These are phyloP conservation scores for Beauveria rudraprayagi DNA, from an alignment of 2,329 filamentous ascomycete species.

Conservation along the genomic window DNA sequence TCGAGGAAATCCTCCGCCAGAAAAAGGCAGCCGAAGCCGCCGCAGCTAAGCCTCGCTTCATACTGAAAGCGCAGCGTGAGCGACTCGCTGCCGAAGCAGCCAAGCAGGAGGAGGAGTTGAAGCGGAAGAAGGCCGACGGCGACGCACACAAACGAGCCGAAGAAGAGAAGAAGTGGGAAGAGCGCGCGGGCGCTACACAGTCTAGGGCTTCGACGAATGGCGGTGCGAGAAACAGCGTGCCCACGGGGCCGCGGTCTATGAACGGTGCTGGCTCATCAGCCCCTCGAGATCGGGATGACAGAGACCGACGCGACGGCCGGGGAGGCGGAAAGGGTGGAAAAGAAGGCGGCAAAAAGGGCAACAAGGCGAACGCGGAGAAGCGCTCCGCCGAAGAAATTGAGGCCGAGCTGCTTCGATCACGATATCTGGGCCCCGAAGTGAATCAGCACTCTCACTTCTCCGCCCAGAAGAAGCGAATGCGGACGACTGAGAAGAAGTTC, in stretches of 20 bases:
- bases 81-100: constrained; percentile 70
- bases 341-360: constrained; percentile 28
- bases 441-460: constrained; percentile 80
- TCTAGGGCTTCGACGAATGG: constrained; percentile 19
- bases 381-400: constrained; percentile 56
- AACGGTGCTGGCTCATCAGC: constrained; percentile 32
- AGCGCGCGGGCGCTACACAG: constrained; percentile 21
- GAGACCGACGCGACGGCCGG: constrained; percentile 44
- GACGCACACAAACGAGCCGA: constrained; percentile 66
- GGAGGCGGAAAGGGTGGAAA: constrained; percentile 24
- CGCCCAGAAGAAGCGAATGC: constrained; percentile 88
- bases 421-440: constrained; percentile 87
- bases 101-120: constrained; percentile 57
- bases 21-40: constrained; percentile 81
- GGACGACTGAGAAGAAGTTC: constrained; percentile 94
- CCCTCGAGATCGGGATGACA: constrained; percentile 24
- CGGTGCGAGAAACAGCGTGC: constrained; percentile 32
- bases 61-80: constrained; percentile 77
- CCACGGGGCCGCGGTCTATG: constrained; percentile 58
- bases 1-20: constrained; percentile 77
- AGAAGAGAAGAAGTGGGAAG: constrained; percentile 40
- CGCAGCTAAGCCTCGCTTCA: constrained; percentile 78
- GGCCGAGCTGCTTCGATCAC: constrained; percentile 63
- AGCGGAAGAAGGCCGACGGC: constrained; percentile 38
- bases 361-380: constrained; percentile 28